Evolutionary conservation across 1,284 basidiomycete species (phyloP).

Genomic region (Fomes fomentarius): DNA sequence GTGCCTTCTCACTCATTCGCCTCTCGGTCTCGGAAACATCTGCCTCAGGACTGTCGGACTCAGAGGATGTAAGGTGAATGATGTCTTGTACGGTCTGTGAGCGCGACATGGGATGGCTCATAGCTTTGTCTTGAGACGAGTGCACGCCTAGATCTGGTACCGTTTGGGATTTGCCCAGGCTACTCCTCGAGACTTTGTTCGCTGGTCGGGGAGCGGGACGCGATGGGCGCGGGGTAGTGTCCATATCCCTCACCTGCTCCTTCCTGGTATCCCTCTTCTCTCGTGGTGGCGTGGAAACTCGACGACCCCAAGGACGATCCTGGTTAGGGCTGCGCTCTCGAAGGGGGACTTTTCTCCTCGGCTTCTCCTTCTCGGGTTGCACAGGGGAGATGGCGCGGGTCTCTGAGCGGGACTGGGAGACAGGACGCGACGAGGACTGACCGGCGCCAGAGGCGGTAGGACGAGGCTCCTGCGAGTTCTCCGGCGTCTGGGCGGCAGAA

Average conservation of each 20-base stretch:
- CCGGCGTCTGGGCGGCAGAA: background rate
- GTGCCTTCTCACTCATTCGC: too few species aligned
- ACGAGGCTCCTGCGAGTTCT: background rate
- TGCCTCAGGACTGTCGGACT: background rate
- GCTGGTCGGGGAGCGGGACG: slow-evolving; percentile 20
- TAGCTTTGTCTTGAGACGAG: slow-evolving; percentile 9
- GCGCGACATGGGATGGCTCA: slow-evolving; percentile 9
- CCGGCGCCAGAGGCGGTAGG: background rate
- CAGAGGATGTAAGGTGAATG: slow-evolving; percentile 8
- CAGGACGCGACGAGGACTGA: slow-evolving; percentile 5
- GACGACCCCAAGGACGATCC: slow-evolving; percentile 1
- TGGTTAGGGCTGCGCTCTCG: slow-evolving; percentile 18
- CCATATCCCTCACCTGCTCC: slow-evolving; percentile 7
- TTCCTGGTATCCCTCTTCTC: slow-evolving; percentile 5
- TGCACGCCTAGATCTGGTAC: slow-evolving; percentile 9
- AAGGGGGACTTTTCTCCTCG: slow-evolving; percentile 4
- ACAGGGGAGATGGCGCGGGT: background rate
- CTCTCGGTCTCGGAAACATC: background rate
- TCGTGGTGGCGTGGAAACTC: background rate
- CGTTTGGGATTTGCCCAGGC: slow-evolving; percentile 11
- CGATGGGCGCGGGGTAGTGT: slow-evolving; percentile 22
- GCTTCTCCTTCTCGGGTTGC: background rate
- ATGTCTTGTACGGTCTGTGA: slow-evolving; percentile 5
- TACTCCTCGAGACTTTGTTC: slow-evolving; percentile 12
- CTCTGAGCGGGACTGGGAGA: background rate